Evolutionary conservation across 2,329 filamentous ascomycete genomes (phyloP), one percentile per base, ranked within the genome.

Genomic region (Tricladium varicosporioides): DNA sequence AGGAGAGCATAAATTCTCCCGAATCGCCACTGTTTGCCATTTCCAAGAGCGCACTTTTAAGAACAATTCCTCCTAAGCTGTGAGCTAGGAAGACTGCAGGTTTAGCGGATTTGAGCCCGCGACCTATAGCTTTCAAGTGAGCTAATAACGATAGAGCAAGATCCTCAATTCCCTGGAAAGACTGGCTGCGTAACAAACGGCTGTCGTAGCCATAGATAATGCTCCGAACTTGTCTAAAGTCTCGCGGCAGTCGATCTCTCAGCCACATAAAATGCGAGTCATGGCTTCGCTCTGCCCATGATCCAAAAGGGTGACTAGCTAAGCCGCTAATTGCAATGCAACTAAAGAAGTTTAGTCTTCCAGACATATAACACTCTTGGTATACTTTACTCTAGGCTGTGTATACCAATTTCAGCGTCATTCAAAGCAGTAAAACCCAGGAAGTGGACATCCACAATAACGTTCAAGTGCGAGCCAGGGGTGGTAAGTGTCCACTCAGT

Each of bases 61-160:
- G 18, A 16, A 52, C 22, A 31, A 52, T 52, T 19, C 50, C 50
- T 13, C 50, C 50, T 40, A 52, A 33, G 16, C 50, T 52, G 22
- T 52, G 18, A 19, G 50, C 40, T 19, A 52, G 33, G 14, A 52
- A 44, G 10, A 52, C 11, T n/a, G n/a, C n/a, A n/a, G n/a, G n/a
- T n/a, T n/a, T n/a, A n/a, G n/a, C n/a, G n/a, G n/a, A n/a, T n/a
- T n/a, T n/a, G n/a, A n/a, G n/a, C n/a, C n/a, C n/a, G n/a, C n/a
- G n/a, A n/a, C n/a, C n/a, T n/a, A n/a, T n/a, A n/a, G n/a, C n/a
- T n/a, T n/a, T n/a, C n/a, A n/a, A n/a, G n/a, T n/a, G n/a, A n/a
- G n/a, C n/a, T n/a, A n/a, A n/a, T n/a, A n/a, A n/a, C n/a, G n/a
- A n/a, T n/a, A n/a, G n/a, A n/a, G n/a, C n/a, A n/a, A n/a, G n/a